Percentiles rank a stretch among this genome's conserved stretches.
phyloP scores from a whole-genome alignment of 164 flowering plant species.

The Sedum album region DNA sequence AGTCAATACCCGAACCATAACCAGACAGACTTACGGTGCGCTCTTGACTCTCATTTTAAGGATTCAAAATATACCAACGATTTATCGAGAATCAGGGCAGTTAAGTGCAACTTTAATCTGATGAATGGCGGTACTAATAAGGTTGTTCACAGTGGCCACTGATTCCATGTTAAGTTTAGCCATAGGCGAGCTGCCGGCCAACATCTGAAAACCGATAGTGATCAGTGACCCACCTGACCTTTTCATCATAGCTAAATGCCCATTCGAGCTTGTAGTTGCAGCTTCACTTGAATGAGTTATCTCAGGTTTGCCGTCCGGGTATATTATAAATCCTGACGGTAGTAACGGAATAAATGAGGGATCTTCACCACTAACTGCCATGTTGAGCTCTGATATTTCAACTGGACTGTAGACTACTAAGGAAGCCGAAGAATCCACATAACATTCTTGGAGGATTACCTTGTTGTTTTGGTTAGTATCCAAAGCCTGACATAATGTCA shows the following conservation, averaged over 20 bases:
- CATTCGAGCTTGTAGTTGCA: slow-evolving; percentile 20
- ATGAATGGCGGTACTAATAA: too few species aligned
- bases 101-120: too few species aligned
- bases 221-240: slow-evolving; percentile 55
- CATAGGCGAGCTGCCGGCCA: slow-evolving; percentile 63
- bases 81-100: too few species aligned
- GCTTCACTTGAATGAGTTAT: slow-evolving; percentile 14
- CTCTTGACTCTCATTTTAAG: too few species aligned
- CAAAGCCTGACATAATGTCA: slow-evolving; percentile 49
- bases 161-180: slow-evolving; percentile 56
- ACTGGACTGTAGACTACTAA: slow-evolving; percentile 65
- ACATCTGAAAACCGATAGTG: slow-evolving; percentile 74
- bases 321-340: too few species aligned
- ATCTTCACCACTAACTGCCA: too few species aligned
- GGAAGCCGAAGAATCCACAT: slow-evolving; percentile 65
- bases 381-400: slow-evolving; percentile 55
- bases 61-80: slow-evolving; percentile 69
- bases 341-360: too few species aligned
- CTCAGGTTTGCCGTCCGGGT: slow-evolving; percentile 28
- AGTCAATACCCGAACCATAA: too few species aligned
- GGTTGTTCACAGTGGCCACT: too few species aligned
- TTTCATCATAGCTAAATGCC: slow-evolving; percentile 13
- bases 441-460: slow-evolving; percentile 85
- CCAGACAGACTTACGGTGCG: too few species aligned
- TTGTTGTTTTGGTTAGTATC: slow-evolving; percentile 65